Base-by-base conservation (phyloP, 2,329 filamentous ascomycete species). In the Endoconidiophora polonica region DNA sequence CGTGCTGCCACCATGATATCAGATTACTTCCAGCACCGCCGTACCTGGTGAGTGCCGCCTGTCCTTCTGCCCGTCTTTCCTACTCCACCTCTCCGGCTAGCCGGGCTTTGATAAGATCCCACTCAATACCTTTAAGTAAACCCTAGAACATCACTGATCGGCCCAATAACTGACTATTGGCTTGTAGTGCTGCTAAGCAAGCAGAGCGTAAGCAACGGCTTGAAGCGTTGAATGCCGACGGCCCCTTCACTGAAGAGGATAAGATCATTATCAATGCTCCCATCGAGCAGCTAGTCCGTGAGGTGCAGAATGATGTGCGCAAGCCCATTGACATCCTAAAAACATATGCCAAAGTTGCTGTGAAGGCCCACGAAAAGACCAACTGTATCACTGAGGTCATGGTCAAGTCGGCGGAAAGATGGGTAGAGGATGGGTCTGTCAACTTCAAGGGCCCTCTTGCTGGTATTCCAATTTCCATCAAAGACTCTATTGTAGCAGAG, bases 311-410 rank as follows among this genome's bases (percentile, higher is more conserved):
- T n/a, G 74, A 79, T 42, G 65, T 70, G 48, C 68, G 78, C 45
- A 71, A 74, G 10, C 80, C 88, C 0, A 62, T 81, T 22, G 79
- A 86, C 54, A 75, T 95, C 44, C 76, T 95, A n/a, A 77, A 72
- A 53, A 79, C 86, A 9, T 96, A 95, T 62, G 83, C 83, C 59
- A 94, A 93, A 64, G 80, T 90, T 18, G 83, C 88, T 0, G 62
- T 94, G 48, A 81, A 79, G 59, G 88, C 86, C 1, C 90, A 95
- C 36, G 73, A 81, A 55, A 82, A 82, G 65, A 94, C 87, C 2
- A 95, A 95, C 63, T 93, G 86, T 60, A 66, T 93, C 10, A 95
- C 90, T 0, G 88, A 95, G 65, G 69, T 95, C 50, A 76, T 95
- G 67, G 73, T 95, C 37, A 71, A 76, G 0, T 80, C 81, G 50